phyloP scores from a whole-genome alignment of 2,329 filamentous ascomycete genomes.

The Diplodia scrobiculata region DNA sequence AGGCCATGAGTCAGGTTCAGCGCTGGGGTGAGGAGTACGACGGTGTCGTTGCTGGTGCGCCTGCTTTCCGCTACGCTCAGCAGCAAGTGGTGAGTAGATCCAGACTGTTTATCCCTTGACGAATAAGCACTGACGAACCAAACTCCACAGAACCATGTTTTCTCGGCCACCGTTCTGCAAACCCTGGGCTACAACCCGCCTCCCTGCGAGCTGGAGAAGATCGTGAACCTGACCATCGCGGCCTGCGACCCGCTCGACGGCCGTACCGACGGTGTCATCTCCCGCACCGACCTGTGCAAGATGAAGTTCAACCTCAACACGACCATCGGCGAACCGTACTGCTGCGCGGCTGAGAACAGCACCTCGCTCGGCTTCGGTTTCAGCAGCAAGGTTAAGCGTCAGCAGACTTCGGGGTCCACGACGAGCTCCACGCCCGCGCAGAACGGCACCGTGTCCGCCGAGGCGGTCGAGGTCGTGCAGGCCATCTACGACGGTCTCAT shows the following conservation, averaged over 20 bases:
- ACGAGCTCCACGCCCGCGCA: constrained; percentile 35
- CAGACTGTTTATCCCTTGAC: background rate
- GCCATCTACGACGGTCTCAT: constrained; percentile 45
- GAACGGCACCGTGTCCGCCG: constrained; percentile 40
- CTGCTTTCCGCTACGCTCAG: constrained; percentile 52
- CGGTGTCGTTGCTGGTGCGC: constrained; percentile 51
- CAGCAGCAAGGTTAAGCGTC: constrained; percentile 21
- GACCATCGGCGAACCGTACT: constrained; percentile 53
- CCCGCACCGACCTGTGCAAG: constrained; percentile 53
- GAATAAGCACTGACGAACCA: background rate
- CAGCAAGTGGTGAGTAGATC: constrained; percentile 45
- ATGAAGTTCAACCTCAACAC: constrained; percentile 51
- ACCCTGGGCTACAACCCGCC: constrained; percentile 48
- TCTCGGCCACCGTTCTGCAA: constrained; percentile 46
- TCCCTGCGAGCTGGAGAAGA: constrained; percentile 53
- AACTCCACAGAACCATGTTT: constrained; percentile 42
- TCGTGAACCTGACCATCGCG: constrained; percentile 58
- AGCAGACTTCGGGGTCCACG: constrained; percentile 9
- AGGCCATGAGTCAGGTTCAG: constrained; percentile 56
- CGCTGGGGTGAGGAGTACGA: constrained; percentile 55
- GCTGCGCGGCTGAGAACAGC: constrained; percentile 42
- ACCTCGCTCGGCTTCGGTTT: constrained; percentile 33
- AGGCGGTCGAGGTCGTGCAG: constrained; percentile 38
- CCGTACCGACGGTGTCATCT: constrained; percentile 57
- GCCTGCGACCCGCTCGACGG: constrained; percentile 61